Evolutionary conservation across 176 grass and related monocot genomes (phyloP).

Genomic region (Secale cereale): DNA sequence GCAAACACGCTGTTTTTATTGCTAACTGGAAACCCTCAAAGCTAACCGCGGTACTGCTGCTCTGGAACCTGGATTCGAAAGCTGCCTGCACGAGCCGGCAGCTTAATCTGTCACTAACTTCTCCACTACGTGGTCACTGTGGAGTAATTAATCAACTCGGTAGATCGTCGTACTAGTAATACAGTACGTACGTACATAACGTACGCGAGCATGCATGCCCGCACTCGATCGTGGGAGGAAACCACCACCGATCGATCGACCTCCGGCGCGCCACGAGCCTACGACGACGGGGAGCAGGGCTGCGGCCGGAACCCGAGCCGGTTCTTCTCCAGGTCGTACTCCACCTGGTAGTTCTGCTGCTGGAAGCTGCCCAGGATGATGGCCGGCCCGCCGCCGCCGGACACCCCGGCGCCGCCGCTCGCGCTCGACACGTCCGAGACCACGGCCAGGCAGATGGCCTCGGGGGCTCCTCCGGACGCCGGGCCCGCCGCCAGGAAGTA

Average conservation of each 20-base stretch:
- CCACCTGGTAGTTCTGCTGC: slow-evolving; percentile 85
- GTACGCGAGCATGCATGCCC: not conserved
- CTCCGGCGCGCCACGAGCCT: not conserved
- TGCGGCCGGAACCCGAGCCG: slow-evolving; percentile 72
- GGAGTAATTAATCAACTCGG: not conserved
- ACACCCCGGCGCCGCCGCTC: not conserved
- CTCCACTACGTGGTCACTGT: not conserved
- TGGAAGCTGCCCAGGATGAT: slow-evolving; percentile 91
- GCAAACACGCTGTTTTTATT: not conserved
- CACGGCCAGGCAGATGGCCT: slow-evolving; percentile 76
- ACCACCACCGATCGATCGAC: too few species aligned
- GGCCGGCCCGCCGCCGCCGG: slow-evolving; percentile 39
- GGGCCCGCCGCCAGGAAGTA: slow-evolving; percentile 51
- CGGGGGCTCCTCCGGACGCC: not conserved
- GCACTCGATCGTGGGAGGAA: not conserved
- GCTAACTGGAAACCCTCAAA: not conserved
- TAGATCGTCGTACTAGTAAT: too few species aligned
- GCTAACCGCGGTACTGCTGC: not conserved
- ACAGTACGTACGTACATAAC: not conserved
- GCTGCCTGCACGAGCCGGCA: not conserved
- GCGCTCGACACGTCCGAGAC: slow-evolving; percentile 38
- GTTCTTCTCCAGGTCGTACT: slow-evolving; percentile 68
- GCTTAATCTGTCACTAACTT: not conserved
- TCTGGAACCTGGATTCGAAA: not conserved
- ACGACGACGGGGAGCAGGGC: slow-evolving; percentile 39